These are phyloP conservation scores for Liriodendron chinense DNA, from an alignment of 164 flowering plant species.

Conservation along the genomic window DNA sequence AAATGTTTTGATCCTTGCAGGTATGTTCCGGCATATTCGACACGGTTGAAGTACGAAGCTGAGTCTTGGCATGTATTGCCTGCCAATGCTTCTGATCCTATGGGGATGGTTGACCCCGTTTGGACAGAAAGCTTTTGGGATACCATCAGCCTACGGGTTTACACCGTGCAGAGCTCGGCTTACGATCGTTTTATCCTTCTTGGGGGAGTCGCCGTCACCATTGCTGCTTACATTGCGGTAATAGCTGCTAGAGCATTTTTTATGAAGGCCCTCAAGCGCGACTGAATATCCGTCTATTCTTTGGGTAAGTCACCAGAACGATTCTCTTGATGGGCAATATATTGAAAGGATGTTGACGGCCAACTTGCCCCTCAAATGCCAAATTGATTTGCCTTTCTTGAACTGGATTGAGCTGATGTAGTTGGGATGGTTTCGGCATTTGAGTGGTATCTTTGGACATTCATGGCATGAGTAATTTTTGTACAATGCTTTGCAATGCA, in stretches of 20 bases:
- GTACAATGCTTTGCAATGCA: background rate
- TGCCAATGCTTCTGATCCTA: constrained; percentile 53
- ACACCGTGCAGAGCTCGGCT: constrained; percentile 49
- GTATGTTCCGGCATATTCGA: constrained; percentile 95
- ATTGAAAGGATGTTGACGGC: background rate
- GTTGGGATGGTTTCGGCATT: background rate
- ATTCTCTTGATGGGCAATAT: background rate
- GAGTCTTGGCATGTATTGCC: constrained; percentile 64
- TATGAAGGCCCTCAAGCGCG: constrained; percentile 68
- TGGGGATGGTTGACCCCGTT: constrained; percentile 74
- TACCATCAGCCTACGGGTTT: constrained; percentile 55
- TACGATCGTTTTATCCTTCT: constrained; percentile 59
- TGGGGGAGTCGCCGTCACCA: constrained; percentile 55
- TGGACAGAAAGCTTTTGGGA: constrained; percentile 99
- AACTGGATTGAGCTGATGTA: too few species aligned
- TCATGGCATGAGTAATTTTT: background rate
- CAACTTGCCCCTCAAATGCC: background rate
- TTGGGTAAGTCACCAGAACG: background rate
- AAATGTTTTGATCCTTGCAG: constrained; percentile 33
- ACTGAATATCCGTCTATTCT: constrained; percentile 27
- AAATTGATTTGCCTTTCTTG: background rate
- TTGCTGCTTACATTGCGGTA: constrained; percentile 54
- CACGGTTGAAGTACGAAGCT: constrained; percentile 68
- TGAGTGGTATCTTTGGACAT: background rate
- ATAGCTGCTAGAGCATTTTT: constrained; percentile 40